Evolutionary conservation across 768 basidiomycete genomes (phyloP), one percentile per base, ranked within the genome.

Genomic region (Leccinellum rugosiceps): DNA sequence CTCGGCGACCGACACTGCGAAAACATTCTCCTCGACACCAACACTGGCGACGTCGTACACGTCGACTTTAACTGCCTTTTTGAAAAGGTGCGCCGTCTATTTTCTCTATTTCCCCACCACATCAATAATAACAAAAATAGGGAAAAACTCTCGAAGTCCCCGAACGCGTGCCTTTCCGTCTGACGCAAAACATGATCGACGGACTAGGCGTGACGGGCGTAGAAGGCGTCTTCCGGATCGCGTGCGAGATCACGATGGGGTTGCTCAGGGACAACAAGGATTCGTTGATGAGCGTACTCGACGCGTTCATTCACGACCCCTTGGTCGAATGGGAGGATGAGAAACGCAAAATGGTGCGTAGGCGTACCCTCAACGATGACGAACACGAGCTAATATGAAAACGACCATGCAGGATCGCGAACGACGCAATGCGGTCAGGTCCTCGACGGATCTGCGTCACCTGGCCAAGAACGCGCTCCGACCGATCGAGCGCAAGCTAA

Each of bases 51-150:
- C 66, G 83, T 90, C 8, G 88, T 98, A 1, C 97, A 99, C 63
- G 94, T 98, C 56, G 97, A 98, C 72, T 95, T 99, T 65, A 98
- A 98, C 69, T 97, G 94, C 75, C 79, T 98, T 15, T 99, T 99
- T 63, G 97, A 98, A 63, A 96, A 92, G 83, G 94, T 90, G 32
- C 17, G 48, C 19, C 19, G 6, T 9, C 41, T 6, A 4, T 17
- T 13, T 10, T 4, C 1, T 3, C 4, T 43, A 0, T 1, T 19
- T n/a, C 23, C 34, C 55, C 35, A 26, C 23, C 13, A 1, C 35
- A 38, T 9, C 17, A 25, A 32, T 26, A 1, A 30, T 23, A 1
- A 30, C 10, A 26, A 32, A 53, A 5, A 23, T n/a, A 84, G 81
- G 96, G 94, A 1, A 93, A 89, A 75, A 79, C 79, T 3, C 78